A percentile compares a stretch with the other conserved stretches of the same genome.
phyloP scores from a whole-genome alignment of 1,284 basidiomycete genomes.

The Phaffia rhodozyma region DNA sequence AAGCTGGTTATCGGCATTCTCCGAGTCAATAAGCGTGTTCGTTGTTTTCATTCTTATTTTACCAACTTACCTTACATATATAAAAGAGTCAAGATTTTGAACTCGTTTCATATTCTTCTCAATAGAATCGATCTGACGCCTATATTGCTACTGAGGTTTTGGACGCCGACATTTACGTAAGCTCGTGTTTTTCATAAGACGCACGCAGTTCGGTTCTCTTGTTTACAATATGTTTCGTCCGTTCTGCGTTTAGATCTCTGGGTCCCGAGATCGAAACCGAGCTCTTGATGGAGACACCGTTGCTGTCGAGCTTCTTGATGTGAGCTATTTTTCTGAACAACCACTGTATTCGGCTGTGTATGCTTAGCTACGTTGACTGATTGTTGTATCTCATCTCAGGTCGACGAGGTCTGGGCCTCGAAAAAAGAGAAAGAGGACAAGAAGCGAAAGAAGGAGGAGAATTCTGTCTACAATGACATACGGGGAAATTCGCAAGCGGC shows the following conservation, averaged over 20 bases:
- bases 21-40: conserved; percentile 82
- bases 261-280: conserved; percentile 96
- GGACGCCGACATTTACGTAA: conserved; percentile 85
- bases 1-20: conserved; percentile 96
- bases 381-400: conserved; percentile 2
- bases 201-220: conserved; percentile 22
- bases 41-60: neutral
- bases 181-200: neutral
- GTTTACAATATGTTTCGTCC: neutral
- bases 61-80: neutral
- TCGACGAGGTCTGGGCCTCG: conserved; percentile 95
- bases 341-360: neutral
- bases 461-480: conserved; percentile 69
- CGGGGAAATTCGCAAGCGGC: conserved; percentile 43
- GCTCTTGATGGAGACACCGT: conserved; percentile 98
- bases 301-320: conserved; percentile 93
- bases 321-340: conserved; percentile 9
- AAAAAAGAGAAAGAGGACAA: conserved; percentile 99
- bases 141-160: conserved; percentile 99
- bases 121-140: conserved; percentile 80
- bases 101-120: neutral
- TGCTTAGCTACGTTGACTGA: neutral
- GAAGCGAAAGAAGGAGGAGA: conserved; percentile 99
- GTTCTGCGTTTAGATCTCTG: conserved; percentile 50
- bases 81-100: neutral